A percentile compares a stretch with the other conserved stretches of the same genome.
These are phyloP conservation scores for Fistulina hepatica DNA, from an alignment of 1,284 basidiomycete species.

Conservation along the genomic window DNA sequence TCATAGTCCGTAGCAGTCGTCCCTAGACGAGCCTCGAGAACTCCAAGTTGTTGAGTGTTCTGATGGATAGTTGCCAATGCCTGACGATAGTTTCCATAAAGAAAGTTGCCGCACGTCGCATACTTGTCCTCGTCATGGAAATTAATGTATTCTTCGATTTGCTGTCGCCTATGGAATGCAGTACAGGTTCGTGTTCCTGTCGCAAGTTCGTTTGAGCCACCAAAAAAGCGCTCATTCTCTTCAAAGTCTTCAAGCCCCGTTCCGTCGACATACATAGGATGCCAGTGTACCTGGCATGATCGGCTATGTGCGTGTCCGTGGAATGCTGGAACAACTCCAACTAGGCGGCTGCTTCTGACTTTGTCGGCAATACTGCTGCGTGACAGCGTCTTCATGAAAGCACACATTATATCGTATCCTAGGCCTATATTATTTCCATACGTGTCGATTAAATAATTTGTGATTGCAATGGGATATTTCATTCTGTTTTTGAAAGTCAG, in stretches of 20 bases:
- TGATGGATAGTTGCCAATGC: slow-evolving; percentile 14
- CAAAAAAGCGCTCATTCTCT: slow-evolving; percentile 13
- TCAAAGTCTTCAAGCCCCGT: slow-evolving; percentile 19
- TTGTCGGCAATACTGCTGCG: slow-evolving; percentile 17
- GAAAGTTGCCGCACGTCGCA: slow-evolving; percentile 15
- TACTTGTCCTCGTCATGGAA: slow-evolving; percentile 18
- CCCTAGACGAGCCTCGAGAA: slow-evolving; percentile 2
- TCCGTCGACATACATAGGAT: slow-evolving; percentile 13
- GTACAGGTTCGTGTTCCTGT: slow-evolving; percentile 13
- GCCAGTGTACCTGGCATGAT: slow-evolving; percentile 16
- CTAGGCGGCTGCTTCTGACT: slow-evolving; percentile 3
- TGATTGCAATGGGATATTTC: slow-evolving; percentile 25
- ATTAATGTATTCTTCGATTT: slow-evolving; percentile 15
- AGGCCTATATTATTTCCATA: slow-evolving; percentile 12
- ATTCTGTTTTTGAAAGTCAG: slow-evolving; percentile 23
- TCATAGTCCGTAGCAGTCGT: slow-evolving; percentile 15
- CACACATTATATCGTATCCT: slow-evolving; percentile 28
- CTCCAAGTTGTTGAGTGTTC: slow-evolving; percentile 1
- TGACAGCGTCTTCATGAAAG: slow-evolving; percentile 19
- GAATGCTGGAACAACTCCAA: slow-evolving; percentile 10
- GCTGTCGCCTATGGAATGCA: slow-evolving; percentile 15
- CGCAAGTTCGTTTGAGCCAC: slow-evolving; percentile 12
- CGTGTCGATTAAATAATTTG: slow-evolving; percentile 16
- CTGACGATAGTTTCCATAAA: slow-evolving; percentile 20
- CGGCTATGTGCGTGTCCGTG: slow-evolving; percentile 20